A percentile compares a stretch with the other conserved stretches of the same genome.
phyloP scores from a whole-genome alignment of 225 moss, liverwort and hornwort genomes.

The Straminergon stramineum region DNA sequence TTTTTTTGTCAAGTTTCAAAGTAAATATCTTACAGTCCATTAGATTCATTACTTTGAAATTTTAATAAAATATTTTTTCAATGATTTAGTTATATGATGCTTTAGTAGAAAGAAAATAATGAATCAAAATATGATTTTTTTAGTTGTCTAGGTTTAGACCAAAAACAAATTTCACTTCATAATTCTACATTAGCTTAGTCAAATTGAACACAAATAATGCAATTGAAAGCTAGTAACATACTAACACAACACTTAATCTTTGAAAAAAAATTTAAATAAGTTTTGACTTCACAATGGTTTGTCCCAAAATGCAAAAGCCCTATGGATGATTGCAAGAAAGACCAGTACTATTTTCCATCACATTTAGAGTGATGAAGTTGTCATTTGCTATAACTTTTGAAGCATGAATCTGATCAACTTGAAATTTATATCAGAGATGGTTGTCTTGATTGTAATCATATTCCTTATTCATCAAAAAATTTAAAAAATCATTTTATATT shows the following conservation, averaged over 20 bases:
- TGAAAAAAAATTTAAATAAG: fast-evolving
- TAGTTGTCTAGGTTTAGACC: fast-evolving
- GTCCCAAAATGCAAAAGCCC: not conserved
- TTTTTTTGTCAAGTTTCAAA: not conserved
- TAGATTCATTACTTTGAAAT: not conserved
- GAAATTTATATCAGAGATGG: too few relatives aligned
- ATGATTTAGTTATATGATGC: not conserved
- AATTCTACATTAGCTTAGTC: too few relatives aligned
- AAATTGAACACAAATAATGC: not conserved
- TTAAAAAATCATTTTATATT: too few relatives aligned
- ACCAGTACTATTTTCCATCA: too few relatives aligned
- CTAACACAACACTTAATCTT: fast-evolving
- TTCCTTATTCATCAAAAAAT: too few relatives aligned
- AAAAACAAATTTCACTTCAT: not conserved
- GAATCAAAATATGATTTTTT: not conserved
- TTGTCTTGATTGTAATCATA: too few relatives aligned
- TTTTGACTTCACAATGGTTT: not conserved
- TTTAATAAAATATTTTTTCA: not conserved
- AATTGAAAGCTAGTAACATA: not conserved
- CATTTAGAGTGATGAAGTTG: too few relatives aligned
- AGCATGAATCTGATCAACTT: too few relatives aligned
- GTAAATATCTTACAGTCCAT: not conserved
- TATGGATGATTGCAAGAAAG: too few relatives aligned
- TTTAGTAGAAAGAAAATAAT: not conserved
- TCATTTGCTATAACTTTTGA: too few relatives aligned